phyloP scores from a whole-genome alignment of 768 basidiomycete species.

The Kwoniella sp. region DNA sequence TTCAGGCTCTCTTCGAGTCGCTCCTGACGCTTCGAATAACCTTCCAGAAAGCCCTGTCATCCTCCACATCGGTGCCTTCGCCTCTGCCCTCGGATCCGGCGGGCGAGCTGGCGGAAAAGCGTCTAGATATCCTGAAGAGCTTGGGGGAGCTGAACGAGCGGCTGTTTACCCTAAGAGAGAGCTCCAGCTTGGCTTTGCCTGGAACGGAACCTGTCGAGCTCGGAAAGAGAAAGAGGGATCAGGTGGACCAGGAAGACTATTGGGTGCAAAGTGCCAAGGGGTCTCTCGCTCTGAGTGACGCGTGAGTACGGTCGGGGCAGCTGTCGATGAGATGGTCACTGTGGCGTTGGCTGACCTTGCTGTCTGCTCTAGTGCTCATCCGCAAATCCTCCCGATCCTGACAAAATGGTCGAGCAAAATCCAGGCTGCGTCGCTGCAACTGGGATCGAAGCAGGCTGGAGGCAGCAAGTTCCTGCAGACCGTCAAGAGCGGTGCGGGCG shows the following conservation, averaged over 20 bases:
- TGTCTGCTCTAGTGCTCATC: constrained; percentile 57
- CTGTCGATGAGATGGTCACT: neutral
- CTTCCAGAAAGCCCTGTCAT: constrained; percentile 72
- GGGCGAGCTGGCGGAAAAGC: constrained; percentile 14
- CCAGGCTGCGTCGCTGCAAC: constrained; percentile 77
- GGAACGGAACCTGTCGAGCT: constrained; percentile 17
- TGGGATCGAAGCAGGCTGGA: constrained; percentile 57
- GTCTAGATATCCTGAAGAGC: constrained; percentile 18
- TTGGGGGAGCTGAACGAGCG: constrained; percentile 32
- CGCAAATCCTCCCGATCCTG: constrained; percentile 69
- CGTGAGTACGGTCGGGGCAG: constrained; percentile 30
- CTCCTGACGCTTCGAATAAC: constrained; percentile 87
- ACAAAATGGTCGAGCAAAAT: constrained; percentile 95
- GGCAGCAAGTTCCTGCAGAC: constrained; percentile 55
- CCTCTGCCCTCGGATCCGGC: constrained; percentile 15
- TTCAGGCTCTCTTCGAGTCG: constrained; percentile 75
- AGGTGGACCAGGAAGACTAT: constrained; percentile 27
- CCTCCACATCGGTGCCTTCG: constrained; percentile 60
- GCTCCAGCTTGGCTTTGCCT: constrained; percentile 24
- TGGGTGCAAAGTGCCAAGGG: constrained; percentile 33
- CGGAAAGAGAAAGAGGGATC: constrained; percentile 36
- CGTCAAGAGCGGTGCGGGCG: constrained; percentile 45
- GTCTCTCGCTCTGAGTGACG: constrained; percentile 28
- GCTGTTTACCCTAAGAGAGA: constrained; percentile 50
- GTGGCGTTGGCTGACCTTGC: constrained; percentile 2